Evolutionary conservation across 2,329 filamentous ascomycete species (phyloP).

Genomic region (Scedosporium dehoogii): DNA sequence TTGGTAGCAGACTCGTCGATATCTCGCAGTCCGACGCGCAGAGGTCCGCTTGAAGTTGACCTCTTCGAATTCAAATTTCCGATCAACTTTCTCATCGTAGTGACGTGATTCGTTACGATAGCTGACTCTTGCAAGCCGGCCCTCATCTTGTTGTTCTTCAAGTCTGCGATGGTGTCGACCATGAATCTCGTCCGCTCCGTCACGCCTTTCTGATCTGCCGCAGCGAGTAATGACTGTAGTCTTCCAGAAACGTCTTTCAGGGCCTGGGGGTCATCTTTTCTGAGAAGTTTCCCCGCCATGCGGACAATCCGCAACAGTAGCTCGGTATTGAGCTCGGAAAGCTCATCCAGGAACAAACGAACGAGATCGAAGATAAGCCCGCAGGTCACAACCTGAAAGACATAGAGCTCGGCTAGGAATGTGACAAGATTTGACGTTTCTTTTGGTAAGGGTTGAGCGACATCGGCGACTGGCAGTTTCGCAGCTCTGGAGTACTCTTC

Average conservation of each 20-base stretch:
- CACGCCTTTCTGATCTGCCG: slow-evolving; percentile 57
- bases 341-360: slow-evolving; percentile 59
- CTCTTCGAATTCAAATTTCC: slow-evolving; percentile 58
- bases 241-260: slow-evolving; percentile 81
- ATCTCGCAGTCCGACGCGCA: slow-evolving; percentile 73
- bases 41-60: slow-evolving; percentile 68
- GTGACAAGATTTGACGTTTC: slow-evolving; percentile 64
- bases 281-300: slow-evolving; percentile 69
- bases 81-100: slow-evolving; percentile 79
- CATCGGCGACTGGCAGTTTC: slow-evolving; percentile 18
- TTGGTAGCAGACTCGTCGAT: slow-evolving; percentile 75
- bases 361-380: slow-evolving; percentile 88
- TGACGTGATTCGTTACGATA: slow-evolving; percentile 70
- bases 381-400: slow-evolving; percentile 77
- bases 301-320: slow-evolving; percentile 76
- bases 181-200: slow-evolving; percentile 92
- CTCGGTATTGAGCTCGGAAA: slow-evolving; percentile 83
- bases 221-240: slow-evolving; percentile 62
- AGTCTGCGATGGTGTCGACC: slow-evolving; percentile 89
- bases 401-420: slow-evolving; percentile 79
- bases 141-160: slow-evolving; percentile 91
- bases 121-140: slow-evolving; percentile 60
- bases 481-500: slow-evolving; percentile 43
- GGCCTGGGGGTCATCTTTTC: slow-evolving; percentile 78
- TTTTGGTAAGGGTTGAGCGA: slow-evolving; percentile 3